Percentiles rank a stretch among this genome's conserved stretches.
Conservation (phyloP, 129 eudicot species). For the Glebionis coronaria region DNA sequence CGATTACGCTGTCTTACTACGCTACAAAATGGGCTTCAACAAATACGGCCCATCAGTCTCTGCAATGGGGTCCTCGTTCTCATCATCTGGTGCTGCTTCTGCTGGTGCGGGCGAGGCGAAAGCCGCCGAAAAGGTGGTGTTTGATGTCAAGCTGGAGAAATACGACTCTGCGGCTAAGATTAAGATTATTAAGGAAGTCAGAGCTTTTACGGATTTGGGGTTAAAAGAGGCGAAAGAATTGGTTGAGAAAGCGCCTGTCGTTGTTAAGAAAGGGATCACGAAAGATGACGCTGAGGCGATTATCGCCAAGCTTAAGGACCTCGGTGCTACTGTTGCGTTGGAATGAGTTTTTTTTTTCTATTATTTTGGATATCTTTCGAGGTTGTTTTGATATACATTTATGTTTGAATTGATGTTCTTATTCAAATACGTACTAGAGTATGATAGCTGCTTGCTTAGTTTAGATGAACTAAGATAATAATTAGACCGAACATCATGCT, state of each 20-base stretch:
- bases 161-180: constrained; percentile 76
- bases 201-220: constrained; percentile 75
- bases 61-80: constrained; percentile 32
- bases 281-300: constrained; percentile 78
- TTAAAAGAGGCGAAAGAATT: constrained; percentile 86
- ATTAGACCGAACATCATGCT: no score
- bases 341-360: constrained; percentile 40
- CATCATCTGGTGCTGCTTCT: constrained; percentile 30
- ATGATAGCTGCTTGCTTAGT: no score
- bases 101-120: constrained; percentile 30
- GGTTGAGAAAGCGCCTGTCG: constrained; percentile 79
- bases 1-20: constrained; percentile 63
- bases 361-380: no score
- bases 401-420: no score
- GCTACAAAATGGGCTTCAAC: constrained; percentile 68
- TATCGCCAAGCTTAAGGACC: constrained; percentile 63
- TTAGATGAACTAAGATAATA: no score
- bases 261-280: constrained; percentile 75
- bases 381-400: no score
- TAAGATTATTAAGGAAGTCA: constrained; percentile 81
- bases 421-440: no score
- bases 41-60: constrained; percentile 60
- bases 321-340: constrained; percentile 78
- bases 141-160: constrained; percentile 78
- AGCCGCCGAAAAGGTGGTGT: constrained; percentile 59